phyloP scores from a whole-genome alignment of 106 monocot species.

The Gastrodia elata region DNA sequence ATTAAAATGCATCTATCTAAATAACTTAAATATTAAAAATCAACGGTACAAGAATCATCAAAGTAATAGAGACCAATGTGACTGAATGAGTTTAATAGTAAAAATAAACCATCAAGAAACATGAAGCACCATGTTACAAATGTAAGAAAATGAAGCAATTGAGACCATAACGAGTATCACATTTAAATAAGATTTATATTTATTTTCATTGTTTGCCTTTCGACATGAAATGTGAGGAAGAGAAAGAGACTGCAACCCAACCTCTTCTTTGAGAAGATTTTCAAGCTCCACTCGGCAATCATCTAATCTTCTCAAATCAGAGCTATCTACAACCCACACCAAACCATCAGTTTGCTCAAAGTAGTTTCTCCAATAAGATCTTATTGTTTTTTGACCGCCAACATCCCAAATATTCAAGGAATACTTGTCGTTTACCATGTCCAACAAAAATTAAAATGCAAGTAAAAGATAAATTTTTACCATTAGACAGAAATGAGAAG shows the following conservation, averaged over 20 bases:
- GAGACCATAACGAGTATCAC: no score
- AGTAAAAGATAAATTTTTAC: background rate
- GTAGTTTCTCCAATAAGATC: conserved; percentile 96
- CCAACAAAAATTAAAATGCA: background rate
- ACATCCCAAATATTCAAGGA: conserved; percentile 93
- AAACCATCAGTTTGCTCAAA: conserved; percentile 96
- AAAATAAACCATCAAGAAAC: no score
- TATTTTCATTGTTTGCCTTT: no score
- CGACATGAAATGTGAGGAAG: no score
- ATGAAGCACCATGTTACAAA: no score
- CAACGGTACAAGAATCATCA: no score
- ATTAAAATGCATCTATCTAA: no score
- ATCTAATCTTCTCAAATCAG: conserved; percentile 69
- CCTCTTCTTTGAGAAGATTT: conserved; percentile 96
- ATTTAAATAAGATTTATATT: no score
- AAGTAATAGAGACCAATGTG: no score
- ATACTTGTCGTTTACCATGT: conserved; percentile 30
- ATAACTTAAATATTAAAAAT: no score
- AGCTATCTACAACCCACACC: conserved; percentile 96
- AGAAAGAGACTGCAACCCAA: background rate
- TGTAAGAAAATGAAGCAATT: no score
- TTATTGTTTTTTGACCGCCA: conserved; percentile 92
- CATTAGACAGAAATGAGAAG: background rate
- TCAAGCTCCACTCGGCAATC: conserved; percentile 75
- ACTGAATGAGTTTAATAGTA: no score